Conservation (phyloP, 169 alveolate species). For the Cyclospora cayetanensis region DNA sequence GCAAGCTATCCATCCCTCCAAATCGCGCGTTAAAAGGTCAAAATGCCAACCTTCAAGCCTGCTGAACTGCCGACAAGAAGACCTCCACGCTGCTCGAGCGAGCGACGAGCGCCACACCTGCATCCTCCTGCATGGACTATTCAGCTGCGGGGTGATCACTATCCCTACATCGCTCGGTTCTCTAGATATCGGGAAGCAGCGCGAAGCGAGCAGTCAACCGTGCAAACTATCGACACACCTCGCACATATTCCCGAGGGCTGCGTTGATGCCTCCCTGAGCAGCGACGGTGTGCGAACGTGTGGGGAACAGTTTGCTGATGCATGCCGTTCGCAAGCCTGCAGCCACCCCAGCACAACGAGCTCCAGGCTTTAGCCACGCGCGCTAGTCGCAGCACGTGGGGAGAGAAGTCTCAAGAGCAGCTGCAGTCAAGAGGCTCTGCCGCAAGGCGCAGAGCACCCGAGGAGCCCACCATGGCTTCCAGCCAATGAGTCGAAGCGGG, state of each 20-base stretch:
- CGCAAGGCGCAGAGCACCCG: not conserved
- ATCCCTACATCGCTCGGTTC: no score
- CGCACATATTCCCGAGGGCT: constrained; percentile 95
- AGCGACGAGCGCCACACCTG: no score
- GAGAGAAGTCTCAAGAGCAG: not conserved
- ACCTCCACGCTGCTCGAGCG: no score
- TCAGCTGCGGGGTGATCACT: no score
- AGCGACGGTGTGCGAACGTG: constrained; percentile 99
- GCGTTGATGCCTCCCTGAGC: constrained; percentile 97
- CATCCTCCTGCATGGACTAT: no score
- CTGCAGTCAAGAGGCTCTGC: not conserved
- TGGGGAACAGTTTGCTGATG: constrained; percentile 96
- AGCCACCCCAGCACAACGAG: not conserved
- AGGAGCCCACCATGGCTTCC: not conserved
- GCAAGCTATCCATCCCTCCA: no score
- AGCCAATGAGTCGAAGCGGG: not conserved
- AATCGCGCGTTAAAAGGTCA: no score
- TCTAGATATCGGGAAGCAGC: no score
- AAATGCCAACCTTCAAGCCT: no score
- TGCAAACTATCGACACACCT: no score
- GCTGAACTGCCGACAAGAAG: no score
- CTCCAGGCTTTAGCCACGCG: not conserved
- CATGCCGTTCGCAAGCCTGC: constrained; percentile 92
- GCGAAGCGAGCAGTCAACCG: no score
- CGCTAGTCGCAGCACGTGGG: not conserved